Conservation (phyloP, 306 rosid genomes). For the Prunus mira region DNA sequence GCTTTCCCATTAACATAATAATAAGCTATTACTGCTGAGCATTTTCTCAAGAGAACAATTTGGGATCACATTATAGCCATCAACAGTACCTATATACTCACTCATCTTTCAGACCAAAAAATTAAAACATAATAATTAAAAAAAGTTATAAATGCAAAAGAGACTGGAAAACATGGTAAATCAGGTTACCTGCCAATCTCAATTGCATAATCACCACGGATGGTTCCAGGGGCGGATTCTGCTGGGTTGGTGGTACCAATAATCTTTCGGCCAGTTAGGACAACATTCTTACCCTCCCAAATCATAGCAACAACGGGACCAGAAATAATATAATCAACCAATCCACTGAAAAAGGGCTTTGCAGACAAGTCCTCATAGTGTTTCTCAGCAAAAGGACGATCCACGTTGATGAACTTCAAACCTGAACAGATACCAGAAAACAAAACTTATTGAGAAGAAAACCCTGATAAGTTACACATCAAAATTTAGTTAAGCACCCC, state of each 20-base stretch:
- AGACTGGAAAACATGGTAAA: not conserved
- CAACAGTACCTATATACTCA: not conserved
- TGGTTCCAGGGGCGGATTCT: slow-evolving; percentile 89
- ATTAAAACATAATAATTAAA: not conserved
- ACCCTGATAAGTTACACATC: too few species aligned
- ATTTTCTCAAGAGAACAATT: not conserved
- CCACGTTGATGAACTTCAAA: slow-evolving; percentile 73
- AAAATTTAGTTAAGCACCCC: not conserved
- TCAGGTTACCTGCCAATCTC: slow-evolving; percentile 75
- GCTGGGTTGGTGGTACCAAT: slow-evolving; percentile 95
- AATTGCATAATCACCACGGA: slow-evolving; percentile 87
- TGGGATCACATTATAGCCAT: not conserved
- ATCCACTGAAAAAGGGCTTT: slow-evolving; percentile 80
- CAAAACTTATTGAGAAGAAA: not conserved
- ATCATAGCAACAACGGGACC: slow-evolving; percentile 99
- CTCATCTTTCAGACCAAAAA: not conserved
- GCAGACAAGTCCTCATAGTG: slow-evolving; percentile 88
- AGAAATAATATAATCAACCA: slow-evolving; percentile 81
- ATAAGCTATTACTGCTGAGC: not conserved
- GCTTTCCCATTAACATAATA: too few species aligned
- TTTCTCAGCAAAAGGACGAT: slow-evolving; percentile 78
- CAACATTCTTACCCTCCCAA: slow-evolving; percentile 94
- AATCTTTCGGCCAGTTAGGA: slow-evolving; percentile 73
- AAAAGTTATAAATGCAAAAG: not conserved
- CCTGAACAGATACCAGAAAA: slow-evolving; percentile 37